Evolutionary conservation across 2,329 filamentous ascomycete genomes (phyloP).

Genomic region (Phaeomoniella chlamydospora): DNA sequence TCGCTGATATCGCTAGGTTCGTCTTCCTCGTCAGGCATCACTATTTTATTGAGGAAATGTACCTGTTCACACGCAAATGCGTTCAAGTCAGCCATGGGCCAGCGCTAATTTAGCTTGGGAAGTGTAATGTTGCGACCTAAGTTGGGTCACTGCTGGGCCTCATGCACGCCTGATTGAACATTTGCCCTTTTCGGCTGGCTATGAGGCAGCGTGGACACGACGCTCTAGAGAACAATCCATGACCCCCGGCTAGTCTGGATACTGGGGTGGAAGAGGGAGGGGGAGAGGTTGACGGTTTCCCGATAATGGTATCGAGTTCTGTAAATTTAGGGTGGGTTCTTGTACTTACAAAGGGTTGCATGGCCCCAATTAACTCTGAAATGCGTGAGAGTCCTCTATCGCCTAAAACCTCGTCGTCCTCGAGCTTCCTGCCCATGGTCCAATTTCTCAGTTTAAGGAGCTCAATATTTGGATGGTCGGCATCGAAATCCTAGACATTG

Average conservation of each 20-base stretch:
- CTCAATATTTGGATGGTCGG: conserved; percentile 63
- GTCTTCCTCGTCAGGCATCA: conserved; percentile 53
- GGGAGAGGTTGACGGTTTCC: too few relatives aligned
- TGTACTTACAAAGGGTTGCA: conserved; percentile 66
- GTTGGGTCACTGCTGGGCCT: too few relatives aligned
- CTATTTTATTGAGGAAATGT: conserved; percentile 55
- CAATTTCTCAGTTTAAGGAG: conserved; percentile 70
- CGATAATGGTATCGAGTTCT: too few relatives aligned
- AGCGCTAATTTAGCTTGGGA: conserved; percentile 1
- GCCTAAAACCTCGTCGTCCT: conserved; percentile 49
- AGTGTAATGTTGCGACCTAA: too few relatives aligned
- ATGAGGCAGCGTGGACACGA: too few relatives aligned
- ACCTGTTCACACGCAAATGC: conserved; percentile 35
- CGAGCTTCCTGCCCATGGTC: conserved; percentile 53
- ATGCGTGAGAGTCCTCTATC: conserved; percentile 52
- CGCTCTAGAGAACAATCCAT: too few relatives aligned
- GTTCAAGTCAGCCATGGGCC: conserved; percentile 1
- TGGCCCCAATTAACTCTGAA: conserved; percentile 45
- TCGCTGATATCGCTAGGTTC: conserved; percentile 5
- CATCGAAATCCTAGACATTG: conserved; percentile 50
- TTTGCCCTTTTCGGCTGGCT: too few relatives aligned
- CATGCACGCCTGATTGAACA: too few relatives aligned
- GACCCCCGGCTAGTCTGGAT: too few relatives aligned
- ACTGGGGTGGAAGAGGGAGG: too few relatives aligned
- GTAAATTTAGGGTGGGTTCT: neutral